Percentiles rank a stretch among this genome's conserved stretches.
Conservation (phyloP, 2,329 filamentous ascomycete species). For the Beauveria sp. region DNA sequence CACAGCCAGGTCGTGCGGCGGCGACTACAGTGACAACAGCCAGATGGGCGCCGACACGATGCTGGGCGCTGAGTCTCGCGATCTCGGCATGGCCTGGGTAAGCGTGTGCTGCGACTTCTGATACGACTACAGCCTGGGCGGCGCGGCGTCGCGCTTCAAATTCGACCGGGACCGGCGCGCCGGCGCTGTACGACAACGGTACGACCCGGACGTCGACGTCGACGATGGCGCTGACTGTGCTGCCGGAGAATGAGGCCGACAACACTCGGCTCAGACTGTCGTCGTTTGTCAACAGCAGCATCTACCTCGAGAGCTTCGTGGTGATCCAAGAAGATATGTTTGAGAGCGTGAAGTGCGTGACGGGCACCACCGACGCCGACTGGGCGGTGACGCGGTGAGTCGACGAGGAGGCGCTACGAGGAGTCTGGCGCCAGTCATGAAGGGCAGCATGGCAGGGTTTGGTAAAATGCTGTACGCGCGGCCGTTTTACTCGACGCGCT, state of each 20-base stretch:
- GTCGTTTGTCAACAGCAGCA: constrained; percentile 36
- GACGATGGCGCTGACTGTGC: constrained; percentile 31
- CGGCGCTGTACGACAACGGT: constrained; percentile 48
- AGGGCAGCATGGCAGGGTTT: constrained; percentile 36
- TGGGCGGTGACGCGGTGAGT: constrained; percentile 49
- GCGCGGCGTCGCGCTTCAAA: constrained; percentile 31
- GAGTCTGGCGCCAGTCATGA: constrained; percentile 32
- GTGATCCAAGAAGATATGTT: constrained; percentile 58
- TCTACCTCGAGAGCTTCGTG: constrained; percentile 48
- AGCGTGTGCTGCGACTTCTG: constrained; percentile 46
- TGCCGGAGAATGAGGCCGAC: too few relatives aligned
- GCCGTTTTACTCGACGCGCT: constrained; percentile 37
- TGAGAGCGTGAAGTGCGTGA: constrained; percentile 49
- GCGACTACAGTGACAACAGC: constrained; percentile 36
- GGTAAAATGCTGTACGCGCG: constrained; percentile 43
- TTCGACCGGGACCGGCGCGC: constrained; percentile 36
- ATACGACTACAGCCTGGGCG: constrained; percentile 44
- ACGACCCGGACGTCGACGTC: constrained; percentile 38
- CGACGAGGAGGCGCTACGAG: constrained; percentile 36
- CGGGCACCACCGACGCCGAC: constrained; percentile 46
- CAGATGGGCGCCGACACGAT: constrained; percentile 25
- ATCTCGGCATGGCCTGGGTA: constrained; percentile 38
- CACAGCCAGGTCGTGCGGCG: constrained; percentile 44
- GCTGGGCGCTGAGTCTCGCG: constrained; percentile 19
- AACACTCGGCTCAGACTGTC: constrained; percentile 26